Evolutionary conservation across 345 rosid species (phyloP).

Genomic region (Camelina laxa): DNA sequence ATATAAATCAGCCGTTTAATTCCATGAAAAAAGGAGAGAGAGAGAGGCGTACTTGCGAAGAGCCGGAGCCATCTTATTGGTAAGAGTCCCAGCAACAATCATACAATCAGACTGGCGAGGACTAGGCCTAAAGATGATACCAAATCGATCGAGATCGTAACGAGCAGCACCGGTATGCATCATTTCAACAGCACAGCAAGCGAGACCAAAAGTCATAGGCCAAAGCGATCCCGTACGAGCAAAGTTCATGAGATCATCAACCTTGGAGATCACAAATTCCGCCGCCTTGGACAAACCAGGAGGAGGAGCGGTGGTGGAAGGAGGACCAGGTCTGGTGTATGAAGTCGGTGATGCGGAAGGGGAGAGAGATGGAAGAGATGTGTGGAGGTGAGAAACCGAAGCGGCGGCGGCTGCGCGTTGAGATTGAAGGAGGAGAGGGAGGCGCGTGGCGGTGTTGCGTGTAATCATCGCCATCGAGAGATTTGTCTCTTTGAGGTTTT

Average conservation of each 20-base stretch:
- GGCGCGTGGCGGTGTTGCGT: constrained; percentile 68
- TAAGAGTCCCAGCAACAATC: constrained; percentile 99
- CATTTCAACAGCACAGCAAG: constrained; percentile 99
- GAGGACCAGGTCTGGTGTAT: constrained; percentile 62
- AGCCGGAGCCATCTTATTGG: constrained; percentile 99
- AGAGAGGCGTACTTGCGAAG: constrained; percentile 75
- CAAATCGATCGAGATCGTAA: constrained; percentile 95
- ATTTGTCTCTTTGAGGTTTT: neutral
- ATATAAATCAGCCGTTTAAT: neutral
- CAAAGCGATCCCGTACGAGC: constrained; percentile 96
- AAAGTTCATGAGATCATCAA: constrained; percentile 93
- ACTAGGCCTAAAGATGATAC: constrained; percentile 93
- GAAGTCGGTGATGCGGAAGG: constrained; percentile 64
- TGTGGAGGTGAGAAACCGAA: constrained; percentile 53
- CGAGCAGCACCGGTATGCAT: constrained; percentile 99
- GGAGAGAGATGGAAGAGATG: constrained; percentile 56
- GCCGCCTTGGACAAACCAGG: constrained; percentile 82
- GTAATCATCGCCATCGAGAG: constrained; percentile 69
- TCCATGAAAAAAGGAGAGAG: neutral
- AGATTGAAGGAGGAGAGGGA: constrained; percentile 58
- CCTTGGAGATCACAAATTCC: constrained; percentile 91
- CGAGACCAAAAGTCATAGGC: constrained; percentile 99
- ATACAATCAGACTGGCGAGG: constrained; percentile 98
- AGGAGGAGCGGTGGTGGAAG: constrained; percentile 56
- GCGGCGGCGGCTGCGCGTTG: constrained; percentile 53